Percentiles rank a stretch among this genome's conserved stretches.
phyloP scores from a whole-genome alignment of 176 grass and related monocot species.

The Ensete glaucum region DNA sequence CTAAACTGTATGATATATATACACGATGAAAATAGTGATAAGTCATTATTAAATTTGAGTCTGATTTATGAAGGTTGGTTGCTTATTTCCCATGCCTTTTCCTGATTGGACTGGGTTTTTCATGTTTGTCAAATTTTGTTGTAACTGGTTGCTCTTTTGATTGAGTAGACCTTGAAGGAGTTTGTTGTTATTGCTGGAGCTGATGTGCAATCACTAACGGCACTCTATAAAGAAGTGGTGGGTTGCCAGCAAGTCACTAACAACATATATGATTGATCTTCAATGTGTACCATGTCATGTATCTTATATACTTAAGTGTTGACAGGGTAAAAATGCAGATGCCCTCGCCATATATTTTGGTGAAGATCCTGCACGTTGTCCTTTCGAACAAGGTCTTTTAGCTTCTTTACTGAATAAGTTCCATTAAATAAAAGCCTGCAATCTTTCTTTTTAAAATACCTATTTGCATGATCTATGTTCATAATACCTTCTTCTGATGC shows the following conservation, averaged over 20 bases:
- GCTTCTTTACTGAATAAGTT: background rate
- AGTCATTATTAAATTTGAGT: background rate
- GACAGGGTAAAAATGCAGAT: slow-evolving; percentile 86
- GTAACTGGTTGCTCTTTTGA: background rate
- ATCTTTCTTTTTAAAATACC: background rate
- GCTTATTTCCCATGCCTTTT: background rate
- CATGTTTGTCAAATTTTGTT: slow-evolving; percentile 1
- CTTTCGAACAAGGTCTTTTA: slow-evolving; percentile 91
- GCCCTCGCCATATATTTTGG: slow-evolving; percentile 90
- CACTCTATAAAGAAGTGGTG: slow-evolving; percentile 86
- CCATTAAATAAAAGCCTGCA: background rate
- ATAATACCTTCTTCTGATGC: background rate
- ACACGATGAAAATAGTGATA: background rate
- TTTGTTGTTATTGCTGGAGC: slow-evolving; percentile 78
- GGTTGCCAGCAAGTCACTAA: slow-evolving; percentile 10
- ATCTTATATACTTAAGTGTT: slow-evolving; percentile 18
- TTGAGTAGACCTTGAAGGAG: slow-evolving; percentile 70
- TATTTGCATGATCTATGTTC: background rate
- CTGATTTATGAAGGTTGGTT: background rate
- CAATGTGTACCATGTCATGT: slow-evolving; percentile 9
- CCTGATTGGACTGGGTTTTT: background rate
- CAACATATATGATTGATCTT: background rate
- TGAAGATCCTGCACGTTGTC: slow-evolving; percentile 87
- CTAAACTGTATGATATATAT: too few relatives aligned
- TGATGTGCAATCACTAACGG: slow-evolving; percentile 70